A percentile compares a stretch with the other conserved stretches of the same genome.
Conservation (phyloP, 2,329 filamentous ascomycete species). For the Botrytis byssoidea region DNA sequence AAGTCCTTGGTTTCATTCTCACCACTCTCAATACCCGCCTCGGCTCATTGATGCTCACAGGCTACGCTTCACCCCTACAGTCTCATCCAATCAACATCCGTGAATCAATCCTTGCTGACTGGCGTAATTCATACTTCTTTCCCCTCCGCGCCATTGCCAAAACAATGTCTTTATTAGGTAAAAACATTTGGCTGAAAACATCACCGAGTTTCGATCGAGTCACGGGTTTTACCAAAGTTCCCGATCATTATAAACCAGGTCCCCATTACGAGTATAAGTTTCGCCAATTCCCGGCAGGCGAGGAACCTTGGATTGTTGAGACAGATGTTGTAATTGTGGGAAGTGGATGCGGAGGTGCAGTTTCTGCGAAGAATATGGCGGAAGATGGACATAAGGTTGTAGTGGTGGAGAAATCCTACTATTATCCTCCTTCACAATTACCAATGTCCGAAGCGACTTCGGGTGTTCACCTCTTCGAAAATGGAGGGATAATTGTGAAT, state of each 20-base stretch:
- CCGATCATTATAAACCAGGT: conserved; percentile 43
- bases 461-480: conserved; percentile 65
- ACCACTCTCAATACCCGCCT: conserved; percentile 53
- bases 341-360: conserved; percentile 81
- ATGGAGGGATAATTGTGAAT: conserved; percentile 55
- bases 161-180: conserved; percentile 53
- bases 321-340: conserved; percentile 84
- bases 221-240: conserved; percentile 57
- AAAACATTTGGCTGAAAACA: conserved; percentile 46
- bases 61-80: conserved; percentile 61
- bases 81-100: conserved; percentile 60
- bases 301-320: conserved; percentile 58
- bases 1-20: conserved; percentile 32
- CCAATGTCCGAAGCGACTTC: conserved; percentile 69
- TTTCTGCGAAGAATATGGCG: conserved; percentile 76
- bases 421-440: conserved; percentile 69
- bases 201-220: conserved; percentile 55
- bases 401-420: conserved; percentile 79
- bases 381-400: conserved; percentile 73
- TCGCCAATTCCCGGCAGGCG: conserved; percentile 31
- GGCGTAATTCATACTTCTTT: conserved; percentile 58
- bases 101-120: conserved; percentile 60
- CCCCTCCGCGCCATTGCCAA: conserved; percentile 56
- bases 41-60: conserved; percentile 65
- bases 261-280: conserved; percentile 39